These are phyloP conservation scores for Trichocomaceae sp. DNA, from an alignment of 2,329 filamentous ascomycete genomes.

Conservation along the genomic window DNA sequence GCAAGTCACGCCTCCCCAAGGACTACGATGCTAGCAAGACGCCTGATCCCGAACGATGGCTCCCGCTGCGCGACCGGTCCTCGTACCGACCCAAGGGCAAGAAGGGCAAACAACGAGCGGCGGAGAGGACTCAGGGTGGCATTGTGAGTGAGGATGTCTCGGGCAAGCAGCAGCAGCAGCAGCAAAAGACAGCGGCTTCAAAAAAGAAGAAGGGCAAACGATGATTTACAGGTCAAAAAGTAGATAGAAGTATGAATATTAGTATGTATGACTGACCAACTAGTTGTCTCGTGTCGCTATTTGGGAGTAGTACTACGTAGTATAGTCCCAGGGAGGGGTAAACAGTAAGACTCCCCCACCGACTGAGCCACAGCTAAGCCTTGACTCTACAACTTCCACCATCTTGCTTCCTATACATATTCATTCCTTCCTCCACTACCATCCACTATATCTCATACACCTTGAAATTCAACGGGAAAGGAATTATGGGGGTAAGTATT, in stretches of 20 bases:
- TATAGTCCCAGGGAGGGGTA: no score
- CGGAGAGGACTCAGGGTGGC: conserved; percentile 78
- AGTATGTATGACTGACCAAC: neutral
- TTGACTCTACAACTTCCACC: no score
- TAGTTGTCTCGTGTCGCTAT: no score
- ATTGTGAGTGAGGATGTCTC: conserved; percentile 62
- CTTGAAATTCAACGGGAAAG: no score
- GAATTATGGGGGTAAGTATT: no score
- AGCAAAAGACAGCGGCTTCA: conserved; percentile 34
- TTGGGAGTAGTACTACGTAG: no score
- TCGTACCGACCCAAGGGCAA: conserved; percentile 85
- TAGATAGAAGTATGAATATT: neutral
- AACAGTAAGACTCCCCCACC: neutral
- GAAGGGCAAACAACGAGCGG: conserved; percentile 79
- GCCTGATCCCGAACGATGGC: conserved; percentile 85
- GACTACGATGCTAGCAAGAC: conserved; percentile 64
- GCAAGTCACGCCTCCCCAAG: conserved; percentile 43
- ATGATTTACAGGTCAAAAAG: conserved; percentile 18
- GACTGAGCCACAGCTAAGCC: neutral
- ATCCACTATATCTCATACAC: no score
- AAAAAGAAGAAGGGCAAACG: conserved; percentile 50
- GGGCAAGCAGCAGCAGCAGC: conserved; percentile 45
- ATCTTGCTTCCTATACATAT: no score
- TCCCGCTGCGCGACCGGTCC: conserved; percentile 82
- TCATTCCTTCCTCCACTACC: neutral